A percentile compares a stretch with the other conserved stretches of the same genome.
Evolutionary conservation across 495 filamentous ascomycete species (phyloP).

Genomic region (Achaetomiella virescens): DNA sequence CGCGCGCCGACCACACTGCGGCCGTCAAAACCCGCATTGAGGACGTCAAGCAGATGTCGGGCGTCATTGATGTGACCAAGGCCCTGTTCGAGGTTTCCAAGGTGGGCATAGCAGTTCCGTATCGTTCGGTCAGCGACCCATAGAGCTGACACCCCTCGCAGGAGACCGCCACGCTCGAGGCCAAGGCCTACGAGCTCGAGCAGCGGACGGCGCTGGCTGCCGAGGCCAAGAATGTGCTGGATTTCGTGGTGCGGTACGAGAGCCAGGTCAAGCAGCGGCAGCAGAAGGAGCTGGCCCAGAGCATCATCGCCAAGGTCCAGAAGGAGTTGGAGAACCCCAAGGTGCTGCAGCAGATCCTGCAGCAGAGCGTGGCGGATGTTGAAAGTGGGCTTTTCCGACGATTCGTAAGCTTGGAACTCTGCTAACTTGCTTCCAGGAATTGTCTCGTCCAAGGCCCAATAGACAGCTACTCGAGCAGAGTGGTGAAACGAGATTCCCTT

Average conservation of each 20-base stretch:
- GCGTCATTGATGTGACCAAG: slow-evolving; percentile 95
- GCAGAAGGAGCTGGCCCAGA: slow-evolving; percentile 90
- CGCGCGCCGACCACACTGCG: slow-evolving; percentile 86
- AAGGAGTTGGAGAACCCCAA: slow-evolving; percentile 98
- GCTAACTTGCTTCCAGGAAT: slow-evolving; percentile 40
- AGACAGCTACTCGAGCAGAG: slow-evolving; percentile 35
- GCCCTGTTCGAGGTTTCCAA: slow-evolving; percentile 95
- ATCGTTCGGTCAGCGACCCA: not conserved
- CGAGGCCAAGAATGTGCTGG: slow-evolving; percentile 91
- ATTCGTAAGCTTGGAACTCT: not conserved
- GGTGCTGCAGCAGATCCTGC: slow-evolving; percentile 86
- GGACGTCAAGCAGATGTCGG: slow-evolving; percentile 83
- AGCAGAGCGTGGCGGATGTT: slow-evolving; percentile 90
- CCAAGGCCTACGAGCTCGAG: slow-evolving; percentile 92
- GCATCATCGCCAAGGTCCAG: slow-evolving; percentile 88
- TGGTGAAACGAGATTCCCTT: slow-evolving; percentile 40
- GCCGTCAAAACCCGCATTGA: slow-evolving; percentile 91
- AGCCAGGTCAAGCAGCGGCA: slow-evolving; percentile 96
- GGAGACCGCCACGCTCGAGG: slow-evolving; percentile 96
- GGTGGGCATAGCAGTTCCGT: slow-evolving; percentile 44
- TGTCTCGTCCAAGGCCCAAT: slow-evolving; percentile 50
- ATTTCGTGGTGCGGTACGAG: slow-evolving; percentile 98
- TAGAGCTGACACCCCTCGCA: slow-evolving; percentile 33
- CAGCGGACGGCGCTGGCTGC: slow-evolving; percentile 81
- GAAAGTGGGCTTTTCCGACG: slow-evolving; percentile 66